These are phyloP conservation scores for Exophiala aquamarina DNA, from an alignment of 2,329 filamentous ascomycete genomes.

Conservation along the genomic window DNA sequence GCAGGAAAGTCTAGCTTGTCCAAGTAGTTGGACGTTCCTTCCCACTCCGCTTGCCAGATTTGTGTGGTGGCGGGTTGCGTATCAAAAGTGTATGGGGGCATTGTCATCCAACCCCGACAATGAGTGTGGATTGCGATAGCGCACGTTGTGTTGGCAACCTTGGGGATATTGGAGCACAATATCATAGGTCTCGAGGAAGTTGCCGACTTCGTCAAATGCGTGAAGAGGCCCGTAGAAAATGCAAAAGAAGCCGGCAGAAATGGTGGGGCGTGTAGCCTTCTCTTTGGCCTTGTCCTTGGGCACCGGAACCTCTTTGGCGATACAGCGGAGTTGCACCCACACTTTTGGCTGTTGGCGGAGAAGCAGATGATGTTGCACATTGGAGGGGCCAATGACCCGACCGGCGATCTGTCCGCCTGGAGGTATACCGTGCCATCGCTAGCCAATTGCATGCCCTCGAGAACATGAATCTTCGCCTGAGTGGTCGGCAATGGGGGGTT, in stretches of 20 bases:
- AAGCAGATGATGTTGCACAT: not conserved
- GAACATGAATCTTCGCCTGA: constrained; percentile 1
- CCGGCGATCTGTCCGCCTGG: not conserved
- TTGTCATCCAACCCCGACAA: not conserved
- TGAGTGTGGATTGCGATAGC: constrained; percentile 29
- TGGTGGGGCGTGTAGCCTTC: constrained; percentile 11
- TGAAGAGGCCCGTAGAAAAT: constrained; percentile 2
- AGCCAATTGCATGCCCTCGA: constrained; percentile 1
- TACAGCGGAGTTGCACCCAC: not conserved
- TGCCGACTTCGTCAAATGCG: constrained; percentile 28
- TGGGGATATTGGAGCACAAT: constrained; percentile 29
- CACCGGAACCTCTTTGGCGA: not conserved
- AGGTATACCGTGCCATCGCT: not conserved
- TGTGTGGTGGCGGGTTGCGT: not conserved
- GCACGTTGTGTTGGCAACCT: constrained; percentile 25
- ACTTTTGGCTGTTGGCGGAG: constrained; percentile 2
- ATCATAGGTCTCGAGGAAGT: constrained; percentile 26
- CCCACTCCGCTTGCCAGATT: not conserved
- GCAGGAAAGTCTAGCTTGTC: not conserved
- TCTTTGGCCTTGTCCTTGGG: constrained; percentile 20
- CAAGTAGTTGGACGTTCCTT: not conserved
- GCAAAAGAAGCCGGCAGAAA: not conserved
- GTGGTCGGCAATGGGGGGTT: not conserved
- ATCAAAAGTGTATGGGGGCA: not conserved
- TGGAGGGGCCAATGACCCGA: not conserved